Base-by-base conservation (phyloP, 2,329 filamentous ascomycete species). In the Fusarium pseudoanthophilum region DNA sequence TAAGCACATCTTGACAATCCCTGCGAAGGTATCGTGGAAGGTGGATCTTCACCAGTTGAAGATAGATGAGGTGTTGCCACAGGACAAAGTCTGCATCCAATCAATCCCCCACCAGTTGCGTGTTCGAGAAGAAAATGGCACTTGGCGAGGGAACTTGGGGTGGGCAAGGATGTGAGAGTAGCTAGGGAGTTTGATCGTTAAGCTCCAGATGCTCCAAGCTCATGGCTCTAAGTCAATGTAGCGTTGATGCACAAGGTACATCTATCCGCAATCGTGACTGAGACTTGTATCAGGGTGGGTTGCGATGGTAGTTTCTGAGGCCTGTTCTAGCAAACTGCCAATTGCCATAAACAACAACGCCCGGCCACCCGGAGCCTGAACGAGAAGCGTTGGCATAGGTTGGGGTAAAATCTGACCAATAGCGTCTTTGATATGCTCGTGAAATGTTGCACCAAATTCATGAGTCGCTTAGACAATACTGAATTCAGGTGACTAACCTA, bases 31-130 rank as follows among this genome's bases (percentile, higher is more conserved):
- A 64, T 67, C 53, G 57, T 60, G 53, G 48, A 53, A 60, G 49
- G 73, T 77, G 73, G 75, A 74, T 66, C 61, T 72, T 74, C 66
- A 75, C 65, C 69, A 74, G 65, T 69, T 56, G 46, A 63, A 56
- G 58, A 37, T 24, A 73, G 62, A 67, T 77, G 67, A 67, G 66
- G 64, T 69, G 59, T 58, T 72, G 60, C 55, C 67, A 60, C 55
- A 53, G 52, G 37, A 34, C 32, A 53, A 57, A n/a, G 42, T 24
- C 24, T 28, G 42, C 49, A 32, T 56, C 74, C 75, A 77, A 78
- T 77, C 53, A 58, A 64, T 39, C 52, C 34, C 28, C 55, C 53
- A 55, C 39, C n/a, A 53, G 64, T 51, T 51, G 56, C 20, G 46
- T 53, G 62, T 71, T 67, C 53, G 63, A 77, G 34, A 76, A 60